phyloP scores from a whole-genome alignment of 1,139 yeast species.

The Chernovozyma sophiae-reginae region DNA sequence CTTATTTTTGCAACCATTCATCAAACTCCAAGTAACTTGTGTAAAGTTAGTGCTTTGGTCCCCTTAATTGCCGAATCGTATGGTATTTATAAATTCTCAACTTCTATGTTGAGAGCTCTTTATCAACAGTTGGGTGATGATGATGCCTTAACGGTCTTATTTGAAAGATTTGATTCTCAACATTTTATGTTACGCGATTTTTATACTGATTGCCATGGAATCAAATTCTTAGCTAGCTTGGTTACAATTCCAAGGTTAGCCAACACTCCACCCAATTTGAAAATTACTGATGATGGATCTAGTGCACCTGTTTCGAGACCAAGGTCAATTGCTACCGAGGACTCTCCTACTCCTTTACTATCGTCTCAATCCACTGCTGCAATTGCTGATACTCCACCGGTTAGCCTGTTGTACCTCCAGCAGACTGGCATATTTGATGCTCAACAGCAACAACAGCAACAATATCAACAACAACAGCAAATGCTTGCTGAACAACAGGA shows the following conservation, averaged over 20 bases:
- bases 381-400: slow-evolving; percentile 29
- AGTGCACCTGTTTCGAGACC: slow-evolving; percentile 38
- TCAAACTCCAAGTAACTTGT: slow-evolving; percentile 65
- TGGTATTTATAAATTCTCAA: slow-evolving; percentile 85
- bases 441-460: slow-evolving; percentile 28
- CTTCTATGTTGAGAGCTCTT: slow-evolving; percentile 89
- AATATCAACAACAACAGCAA: slow-evolving; percentile 56
- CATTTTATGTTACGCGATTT: slow-evolving; percentile 78
- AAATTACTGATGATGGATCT: slow-evolving; percentile 40
- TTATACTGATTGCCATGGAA: slow-evolving; percentile 85
- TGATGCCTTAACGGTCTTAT: slow-evolving; percentile 73
- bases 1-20: slow-evolving; percentile 71
- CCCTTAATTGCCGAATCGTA: slow-evolving; percentile 92
- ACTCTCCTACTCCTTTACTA: slow-evolving; percentile 18
- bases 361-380: slow-evolving; percentile 37
- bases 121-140: slow-evolving; percentile 71
- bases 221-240: slow-evolving; percentile 77
- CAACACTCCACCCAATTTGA: slow-evolving; percentile 62
- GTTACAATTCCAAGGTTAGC: slow-evolving; percentile 84
- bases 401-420: slow-evolving; percentile 41
- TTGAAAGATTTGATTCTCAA: slow-evolving; percentile 72
- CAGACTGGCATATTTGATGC: slow-evolving; percentile 41
- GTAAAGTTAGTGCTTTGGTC: slow-evolving; percentile 82
- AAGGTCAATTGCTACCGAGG: slow-evolving; percentile 23
- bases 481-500: slow-evolving; percentile 69